A percentile compares a stretch with the other conserved stretches of the same genome.
phyloP scores from a whole-genome alignment of 768 basidiomycete genomes.

The Leccinum subtestaceum region DNA sequence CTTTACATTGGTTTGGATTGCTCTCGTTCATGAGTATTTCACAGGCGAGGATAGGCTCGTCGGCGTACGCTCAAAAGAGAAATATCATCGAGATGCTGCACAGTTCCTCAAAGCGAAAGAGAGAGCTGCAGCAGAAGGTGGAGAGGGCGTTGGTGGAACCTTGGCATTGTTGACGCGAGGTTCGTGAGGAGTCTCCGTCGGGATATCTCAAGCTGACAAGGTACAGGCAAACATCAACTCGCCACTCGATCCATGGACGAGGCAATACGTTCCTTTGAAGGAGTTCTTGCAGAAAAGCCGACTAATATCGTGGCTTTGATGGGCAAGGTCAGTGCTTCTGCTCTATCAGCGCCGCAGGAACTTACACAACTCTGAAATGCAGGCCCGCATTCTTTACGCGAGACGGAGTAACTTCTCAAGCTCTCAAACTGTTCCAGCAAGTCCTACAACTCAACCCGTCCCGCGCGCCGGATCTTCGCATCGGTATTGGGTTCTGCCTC shows the following conservation, averaged over 20 bases:
- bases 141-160: constrained; percentile 54
- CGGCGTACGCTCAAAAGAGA: constrained; percentile 60
- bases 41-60: constrained; percentile 65
- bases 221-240: constrained; percentile 74
- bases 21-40: not conserved
- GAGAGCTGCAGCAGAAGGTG: constrained; percentile 53
- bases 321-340: constrained; percentile 60
- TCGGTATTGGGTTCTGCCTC: constrained; percentile 92
- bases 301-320: constrained; percentile 88
- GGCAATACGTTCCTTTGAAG: constrained; percentile 78
- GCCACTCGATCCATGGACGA: constrained; percentile 79
- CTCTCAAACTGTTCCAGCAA: constrained; percentile 83
- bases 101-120: constrained; percentile 62
- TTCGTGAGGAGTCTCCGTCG: constrained; percentile 26
- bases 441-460: constrained; percentile 74
- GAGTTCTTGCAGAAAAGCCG: constrained; percentile 71
- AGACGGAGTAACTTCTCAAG: constrained; percentile 68
- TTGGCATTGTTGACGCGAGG: constrained; percentile 67
- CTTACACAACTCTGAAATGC: not conserved
- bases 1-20: not conserved
- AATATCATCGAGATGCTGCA: constrained; percentile 68
- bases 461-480: constrained; percentile 88
- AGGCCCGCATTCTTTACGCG: constrained; percentile 86
- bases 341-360: not conserved
- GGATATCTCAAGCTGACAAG: not conserved